A percentile compares a stretch with the other conserved stretches of the same genome.
Evolutionary conservation across 495 filamentous ascomycete genomes (phyloP).

Genomic region (Trichoderma erinaceum): DNA sequence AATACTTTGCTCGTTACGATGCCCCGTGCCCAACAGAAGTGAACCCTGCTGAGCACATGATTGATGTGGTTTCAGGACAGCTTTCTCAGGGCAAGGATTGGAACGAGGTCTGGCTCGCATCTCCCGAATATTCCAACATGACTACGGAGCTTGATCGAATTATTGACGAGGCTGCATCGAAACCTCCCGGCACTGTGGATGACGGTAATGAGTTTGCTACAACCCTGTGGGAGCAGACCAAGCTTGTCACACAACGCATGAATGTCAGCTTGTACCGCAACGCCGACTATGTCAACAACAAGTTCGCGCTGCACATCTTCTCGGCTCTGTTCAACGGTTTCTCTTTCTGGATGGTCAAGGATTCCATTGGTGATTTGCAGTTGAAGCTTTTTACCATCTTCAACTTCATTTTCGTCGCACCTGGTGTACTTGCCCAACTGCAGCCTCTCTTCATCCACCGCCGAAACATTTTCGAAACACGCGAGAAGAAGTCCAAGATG

Average conservation of each 20-base stretch:
- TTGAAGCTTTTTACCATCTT: conserved; percentile 75
- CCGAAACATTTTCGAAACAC: conserved; percentile 66
- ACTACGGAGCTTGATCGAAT: conserved; percentile 69
- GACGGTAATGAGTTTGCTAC: conserved; percentile 42
- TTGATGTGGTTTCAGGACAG: conserved; percentile 67
- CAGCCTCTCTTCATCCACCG: conserved; percentile 80
- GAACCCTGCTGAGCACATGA: conserved; percentile 84
- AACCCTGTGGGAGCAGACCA: conserved; percentile 37
- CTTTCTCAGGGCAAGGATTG: conserved; percentile 59
- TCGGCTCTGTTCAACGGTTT: conserved; percentile 73
- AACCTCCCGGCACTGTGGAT: conserved; percentile 32
- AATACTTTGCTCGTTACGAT: conserved; percentile 55
- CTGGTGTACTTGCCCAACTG: conserved; percentile 63
- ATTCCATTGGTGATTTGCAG: conserved; percentile 65
- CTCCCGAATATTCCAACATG: conserved; percentile 57
- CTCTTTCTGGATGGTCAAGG: conserved; percentile 75
- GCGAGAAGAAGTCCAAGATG: conserved; percentile 71
- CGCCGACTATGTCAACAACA: conserved; percentile 68
- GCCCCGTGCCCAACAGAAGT: conserved; percentile 59
- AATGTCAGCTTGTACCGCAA: conserved; percentile 78
- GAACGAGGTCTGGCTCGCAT: conserved; percentile 71
- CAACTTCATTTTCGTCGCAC: conserved; percentile 67
- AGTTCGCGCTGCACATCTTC: conserved; percentile 47
- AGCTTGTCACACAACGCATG: conserved; percentile 51
- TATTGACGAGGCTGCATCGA: conserved; percentile 29